Evolutionary conservation across 163 green algal species (phyloP).

Genomic region (Scenedesmus sp.): DNA sequence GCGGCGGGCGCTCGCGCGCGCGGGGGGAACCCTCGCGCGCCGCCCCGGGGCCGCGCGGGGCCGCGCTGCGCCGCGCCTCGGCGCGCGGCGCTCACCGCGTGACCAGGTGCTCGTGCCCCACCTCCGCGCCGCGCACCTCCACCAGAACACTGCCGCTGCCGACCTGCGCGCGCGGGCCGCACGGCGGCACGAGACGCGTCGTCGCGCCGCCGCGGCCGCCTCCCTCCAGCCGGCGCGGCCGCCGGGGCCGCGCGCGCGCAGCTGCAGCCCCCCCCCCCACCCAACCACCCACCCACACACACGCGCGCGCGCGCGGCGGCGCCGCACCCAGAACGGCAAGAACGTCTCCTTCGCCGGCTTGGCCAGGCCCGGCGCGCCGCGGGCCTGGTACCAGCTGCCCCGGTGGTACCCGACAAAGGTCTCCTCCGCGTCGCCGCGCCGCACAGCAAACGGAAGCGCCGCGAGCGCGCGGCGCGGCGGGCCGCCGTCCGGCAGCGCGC

Average conservation of each 20-base stretch:
- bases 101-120: conserved; percentile 37
- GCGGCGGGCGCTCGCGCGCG: too few species aligned
- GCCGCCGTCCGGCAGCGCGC: conserved; percentile 5
- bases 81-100: conserved; percentile 2
- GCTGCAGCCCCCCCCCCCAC: too few species aligned
- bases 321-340: conserved; percentile 43
- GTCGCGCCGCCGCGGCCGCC: too few species aligned
- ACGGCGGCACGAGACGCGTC: too few species aligned
- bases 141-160: conserved; percentile 14
- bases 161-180: too few species aligned
- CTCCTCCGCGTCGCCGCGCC: conserved; percentile 1
- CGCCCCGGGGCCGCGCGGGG: too few species aligned
- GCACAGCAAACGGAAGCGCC: conserved; percentile 20
- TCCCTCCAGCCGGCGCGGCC: too few species aligned
- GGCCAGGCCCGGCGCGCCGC: conserved; percentile 6
- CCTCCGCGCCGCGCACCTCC: conserved; percentile 23
- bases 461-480: conserved; percentile 11
- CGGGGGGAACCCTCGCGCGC: too few species aligned
- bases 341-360: conserved; percentile 35
- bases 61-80: too few species aligned
- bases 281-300: conserved; percentile 23
- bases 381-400: conserved; percentile 13
- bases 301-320: background rate
- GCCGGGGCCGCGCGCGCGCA: too few species aligned
- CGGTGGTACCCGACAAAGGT: conserved; percentile 37